Evolutionary conservation across 2,329 filamentous ascomycete species (phyloP), one percentile per base, ranked within the genome.

Genomic region (Talaromyces albobiverticillius): DNA sequence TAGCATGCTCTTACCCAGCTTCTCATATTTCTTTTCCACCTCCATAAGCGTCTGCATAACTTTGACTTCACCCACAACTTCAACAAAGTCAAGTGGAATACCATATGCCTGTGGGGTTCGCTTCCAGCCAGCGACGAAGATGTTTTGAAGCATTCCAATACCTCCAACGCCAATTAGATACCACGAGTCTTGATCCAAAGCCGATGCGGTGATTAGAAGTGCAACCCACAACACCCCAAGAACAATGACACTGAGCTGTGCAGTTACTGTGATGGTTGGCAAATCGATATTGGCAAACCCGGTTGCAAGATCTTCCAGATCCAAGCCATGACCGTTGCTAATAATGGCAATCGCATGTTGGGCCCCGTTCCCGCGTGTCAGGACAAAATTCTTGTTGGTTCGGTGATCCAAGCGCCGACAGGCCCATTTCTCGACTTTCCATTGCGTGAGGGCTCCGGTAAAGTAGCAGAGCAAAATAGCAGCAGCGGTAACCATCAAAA

Each of bases 351-450:
- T 67, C 2, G 67, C 69, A 61, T 77, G 66, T 52, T 68, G 69
- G 10, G 58, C 61, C 4, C 75, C 76, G 56, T 76, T 77, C 1
- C 76, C 75, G 1, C 62, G 55, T 0, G 73, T 76, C 9, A 78
- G 54, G 2, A 68, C 53, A n/a, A 68, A 59, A 1, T 61, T 69
- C 47, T 70, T 66, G 14, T 61, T 59, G 26, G 14, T 29, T 42
- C 53, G 42, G 32, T 42, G 43, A n/a, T 60, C 58, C 5, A 62
- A 55, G 2, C 53, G 57, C 14, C 71, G 66, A 58, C 70, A 75
- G 0, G 71, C 65, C 67, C 71, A 75, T 57, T 78, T 79, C 60
- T 79, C 77, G 9, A 57, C 59, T 18, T 58, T 61, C 75, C 75
- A 79, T 58, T 79, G 75, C 4, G 67, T 63, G 4, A 79, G 59